Base-by-base conservation (phyloP, 176 grass and related monocot genomes). In the Raddia distichophylla region DNA sequence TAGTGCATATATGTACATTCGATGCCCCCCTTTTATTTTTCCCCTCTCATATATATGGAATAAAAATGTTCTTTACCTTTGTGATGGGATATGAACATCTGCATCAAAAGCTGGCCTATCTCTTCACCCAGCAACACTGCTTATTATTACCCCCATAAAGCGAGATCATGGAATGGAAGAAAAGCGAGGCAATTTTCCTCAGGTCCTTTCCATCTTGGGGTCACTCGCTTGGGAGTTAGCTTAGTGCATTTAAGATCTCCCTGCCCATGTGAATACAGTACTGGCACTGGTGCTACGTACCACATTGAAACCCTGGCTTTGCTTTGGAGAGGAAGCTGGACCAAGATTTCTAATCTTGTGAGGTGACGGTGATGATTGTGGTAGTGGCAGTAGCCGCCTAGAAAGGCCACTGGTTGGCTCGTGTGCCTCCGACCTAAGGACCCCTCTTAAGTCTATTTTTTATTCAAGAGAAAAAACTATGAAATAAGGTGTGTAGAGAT, bases 341-440 rank as follows among this genome's bases (percentile, higher is more conserved):
- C 47, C 70, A 52, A 69, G 63, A 77, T 82, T 63, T 75, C 62
- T 67, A 67, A 65, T 86, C 74, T 60, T 71, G 54, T 69, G 64
- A 78, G 51, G 86, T 72, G 74, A 72, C 32, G 3, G 86, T 78
- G 74, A 50, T 42, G 4, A 14, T 59, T 64, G 22, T 17, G 53
- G 7, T 5, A 14, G 50, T 53, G 42, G 66, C 76, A 37, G 52
- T 77, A 32, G 67, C 69, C 67, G 14, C 43, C 68, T 79, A 68
- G 64, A 61, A 71, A 82, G 35, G 47, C 40, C 83, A 85, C 43
- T 75, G 73, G 80, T 78, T 87, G 67, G 66, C 45, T 84, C 70
- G 56, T 85, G 81, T 87, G 88, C 60, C 73, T 65, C 45, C 56
- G 52, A 18, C 37, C 37, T 2, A 40, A 40, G 55, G 22, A 35